Evolutionary conservation across 495 filamentous ascomycete genomes (phyloP).

Genomic region (Lophiostoma macrostomum): DNA sequence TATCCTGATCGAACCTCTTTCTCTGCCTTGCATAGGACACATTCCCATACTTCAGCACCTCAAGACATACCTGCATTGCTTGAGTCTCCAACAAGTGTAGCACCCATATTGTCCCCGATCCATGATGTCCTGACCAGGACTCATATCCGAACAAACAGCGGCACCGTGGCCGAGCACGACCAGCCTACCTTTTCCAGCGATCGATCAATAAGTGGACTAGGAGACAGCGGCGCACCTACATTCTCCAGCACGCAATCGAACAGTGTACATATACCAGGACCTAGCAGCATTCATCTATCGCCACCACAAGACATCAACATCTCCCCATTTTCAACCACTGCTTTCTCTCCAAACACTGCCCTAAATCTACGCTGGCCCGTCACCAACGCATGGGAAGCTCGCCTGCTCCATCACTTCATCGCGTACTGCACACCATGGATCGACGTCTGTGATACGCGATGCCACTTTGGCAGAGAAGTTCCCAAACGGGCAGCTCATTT

Average conservation of each 20-base stretch:
- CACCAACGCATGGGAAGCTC: conserved; percentile 8
- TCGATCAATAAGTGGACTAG: background rate
- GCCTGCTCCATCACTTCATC: conserved; percentile 19
- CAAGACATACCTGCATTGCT: background rate
- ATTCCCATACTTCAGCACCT: too few species aligned
- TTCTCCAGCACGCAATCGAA: too few species aligned
- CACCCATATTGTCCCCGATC: conserved; percentile 5
- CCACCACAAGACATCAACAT: conserved; percentile 14
- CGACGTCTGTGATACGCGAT: conserved; percentile 13
- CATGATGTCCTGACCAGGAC: conserved; percentile 1
- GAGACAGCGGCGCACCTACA: too few species aligned
- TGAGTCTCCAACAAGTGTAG: background rate
- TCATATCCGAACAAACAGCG: background rate
- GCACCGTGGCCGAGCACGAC: background rate
- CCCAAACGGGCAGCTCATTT: conserved; percentile 17
- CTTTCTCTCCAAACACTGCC: conserved; percentile 8
- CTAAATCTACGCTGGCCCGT: conserved; percentile 16
- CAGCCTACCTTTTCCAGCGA: background rate
- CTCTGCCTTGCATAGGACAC: too few species aligned
- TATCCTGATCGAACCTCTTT: too few species aligned
- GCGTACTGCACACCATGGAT: conserved; percentile 19
- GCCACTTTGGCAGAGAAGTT: conserved; percentile 18
- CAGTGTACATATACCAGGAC: too few species aligned
- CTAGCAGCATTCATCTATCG: background rate
- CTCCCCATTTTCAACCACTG: conserved; percentile 14